A percentile compares a stretch with the other conserved stretches of the same genome.
These are phyloP conservation scores for Globisporangium barbulae DNA, from an alignment of 352 stramenopile genomes.

Conservation along the genomic window DNA sequence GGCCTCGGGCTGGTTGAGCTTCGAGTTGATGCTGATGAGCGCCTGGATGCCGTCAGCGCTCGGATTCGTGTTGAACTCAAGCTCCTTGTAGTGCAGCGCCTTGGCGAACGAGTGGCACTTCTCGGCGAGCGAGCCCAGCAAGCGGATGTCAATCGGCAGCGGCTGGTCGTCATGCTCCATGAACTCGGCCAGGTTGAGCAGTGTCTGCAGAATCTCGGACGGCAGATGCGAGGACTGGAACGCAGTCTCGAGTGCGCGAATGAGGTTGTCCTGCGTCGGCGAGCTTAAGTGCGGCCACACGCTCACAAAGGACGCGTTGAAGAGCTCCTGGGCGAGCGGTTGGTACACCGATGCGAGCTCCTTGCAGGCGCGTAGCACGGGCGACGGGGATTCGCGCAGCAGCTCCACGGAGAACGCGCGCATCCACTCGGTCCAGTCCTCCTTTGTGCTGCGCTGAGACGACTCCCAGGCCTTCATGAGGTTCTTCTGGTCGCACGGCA, in stretches of 20 bases:
- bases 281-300: slow-evolving; percentile 97
- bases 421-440: slow-evolving; percentile 99
- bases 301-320: slow-evolving; percentile 98
- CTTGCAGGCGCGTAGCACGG: slow-evolving; percentile 93
- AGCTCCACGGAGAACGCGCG: slow-evolving; percentile 96
- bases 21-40: slow-evolving; percentile 99
- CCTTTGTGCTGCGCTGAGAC: slow-evolving; percentile 80
- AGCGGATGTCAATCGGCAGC: slow-evolving; percentile 96
- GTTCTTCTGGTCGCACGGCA: slow-evolving; percentile 82
- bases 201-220: slow-evolving; percentile 97
- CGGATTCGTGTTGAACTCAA: slow-evolving; percentile 94
- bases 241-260: slow-evolving; percentile 93
- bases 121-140: slow-evolving; percentile 95
- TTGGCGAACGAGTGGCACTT: slow-evolving; percentile 99
- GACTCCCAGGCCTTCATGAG: slow-evolving; percentile 86
- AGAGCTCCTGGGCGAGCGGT: slow-evolving; percentile 97
- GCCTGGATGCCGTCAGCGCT: slow-evolving; percentile 94
- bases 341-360: slow-evolving; percentile 97
- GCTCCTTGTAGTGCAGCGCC: slow-evolving; percentile 98
- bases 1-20: slow-evolving; percentile 95
- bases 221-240: slow-evolving; percentile 92
- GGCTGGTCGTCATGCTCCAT: slow-evolving; percentile 98
- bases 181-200: slow-evolving; percentile 99
- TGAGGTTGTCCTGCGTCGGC: slow-evolving; percentile 89
- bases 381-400: slow-evolving; percentile 95